Evolutionary conservation across 768 basidiomycete species (phyloP).

Genomic region (Tephrocybe sp.): DNA sequence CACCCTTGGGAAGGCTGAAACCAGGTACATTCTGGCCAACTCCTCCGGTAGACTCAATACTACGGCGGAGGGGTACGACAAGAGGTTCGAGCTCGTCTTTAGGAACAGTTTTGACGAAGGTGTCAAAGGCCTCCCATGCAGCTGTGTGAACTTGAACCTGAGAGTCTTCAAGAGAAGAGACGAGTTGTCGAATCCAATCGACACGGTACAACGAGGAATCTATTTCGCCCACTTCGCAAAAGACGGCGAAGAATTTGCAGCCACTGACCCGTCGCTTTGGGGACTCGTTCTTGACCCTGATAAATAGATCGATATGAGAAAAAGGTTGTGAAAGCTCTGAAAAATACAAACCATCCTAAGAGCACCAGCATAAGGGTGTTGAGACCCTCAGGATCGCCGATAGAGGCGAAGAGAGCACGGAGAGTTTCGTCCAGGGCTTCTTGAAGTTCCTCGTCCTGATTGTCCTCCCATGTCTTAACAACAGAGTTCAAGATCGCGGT

Average conservation of each 20-base stretch:
- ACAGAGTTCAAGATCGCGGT: conserved; percentile 76
- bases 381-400: conserved; percentile 83
- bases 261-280: conserved; percentile 75
- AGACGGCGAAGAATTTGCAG: conserved; percentile 71
- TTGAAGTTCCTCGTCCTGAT: conserved; percentile 65
- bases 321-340: not conserved
- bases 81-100: conserved; percentile 93
- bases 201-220: conserved; percentile 84
- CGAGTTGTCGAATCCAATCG: conserved; percentile 92
- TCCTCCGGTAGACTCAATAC: conserved; percentile 81
- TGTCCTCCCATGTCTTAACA: conserved; percentile 72
- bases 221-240: conserved; percentile 80
- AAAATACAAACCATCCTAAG: conserved; percentile 71
- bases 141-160: conserved; percentile 74
- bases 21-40: conserved; percentile 81
- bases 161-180: conserved; percentile 79
- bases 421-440: conserved; percentile 75
- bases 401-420: conserved; percentile 69
- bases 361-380: conserved; percentile 87
- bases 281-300: conserved; percentile 76
- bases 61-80: conserved; percentile 84
- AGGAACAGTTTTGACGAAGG: conserved; percentile 83
- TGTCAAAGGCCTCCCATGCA: conserved; percentile 81
- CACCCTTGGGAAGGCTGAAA: conserved; percentile 80
- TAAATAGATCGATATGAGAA: not conserved